Base-by-base conservation (phyloP, 352 stramenopile species). In the Pythium biforme region DNA sequence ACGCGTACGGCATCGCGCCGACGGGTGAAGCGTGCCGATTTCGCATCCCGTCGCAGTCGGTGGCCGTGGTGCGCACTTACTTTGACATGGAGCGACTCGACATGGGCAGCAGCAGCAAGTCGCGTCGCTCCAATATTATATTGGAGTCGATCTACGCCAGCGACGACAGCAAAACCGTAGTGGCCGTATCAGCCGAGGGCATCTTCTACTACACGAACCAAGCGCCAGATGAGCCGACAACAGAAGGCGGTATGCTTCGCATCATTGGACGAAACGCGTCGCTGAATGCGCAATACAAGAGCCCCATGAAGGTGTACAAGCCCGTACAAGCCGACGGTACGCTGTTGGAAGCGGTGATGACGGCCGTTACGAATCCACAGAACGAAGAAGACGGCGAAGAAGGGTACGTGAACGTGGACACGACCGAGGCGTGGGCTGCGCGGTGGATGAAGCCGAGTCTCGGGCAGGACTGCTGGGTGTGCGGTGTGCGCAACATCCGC, bases 161-260 rank as follows among this genome's bases (percentile, higher is more conserved):
- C 51, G 77, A 91, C 50, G 74, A 92, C 33, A 81, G 81, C 46
- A 74, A 77, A 14, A 68, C 74, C 12, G 58, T 91, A 3, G 69
- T 90, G 61, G 76, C 78, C 0, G 73, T 92, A 27, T 90, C 79
- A 17, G 76, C 72, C 0, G 83, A 92, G 10, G 81, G 81, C 7
- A 83, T 89, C 34, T 87, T 92, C 52, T 92, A 92, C 61, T 90
- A 90, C 64, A 77, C 83, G 12, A 86, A 82, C 26, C 49, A 57
- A 17, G 69, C 64, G 5, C 53, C 48, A 4, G 54, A 67, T 14
- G 51, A 62, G 27, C 22, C 49, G 4, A n/a, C 46, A 0, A 50
- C 22, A 19, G 52, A 50, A 11, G 47, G 63, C 4, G 53, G 62
- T n/a, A 56, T 55, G 15, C 55, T 92, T 33, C 68, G 71, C 5